Percentiles rank a stretch among this genome's conserved stretches.
Conservation (phyloP, 257 asterid genomes). For the Thymus mandschuricus region DNA sequence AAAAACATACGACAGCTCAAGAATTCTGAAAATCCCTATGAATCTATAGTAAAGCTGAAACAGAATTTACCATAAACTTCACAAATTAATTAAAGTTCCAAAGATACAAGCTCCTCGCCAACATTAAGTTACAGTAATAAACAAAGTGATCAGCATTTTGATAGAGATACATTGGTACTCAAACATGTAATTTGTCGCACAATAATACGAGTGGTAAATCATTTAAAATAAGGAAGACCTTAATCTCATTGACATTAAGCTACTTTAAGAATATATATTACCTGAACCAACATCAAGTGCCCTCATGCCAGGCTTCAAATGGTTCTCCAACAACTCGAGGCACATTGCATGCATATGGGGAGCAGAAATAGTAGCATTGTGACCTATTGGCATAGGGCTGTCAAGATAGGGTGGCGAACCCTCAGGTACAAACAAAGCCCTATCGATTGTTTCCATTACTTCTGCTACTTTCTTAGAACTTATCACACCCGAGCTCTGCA, state of each 20-base stretch:
- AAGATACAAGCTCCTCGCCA: background rate
- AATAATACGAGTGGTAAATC: background rate
- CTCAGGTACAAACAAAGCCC: conserved; percentile 87
- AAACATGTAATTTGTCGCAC: conserved; percentile 5
- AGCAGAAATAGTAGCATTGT: conserved; percentile 93
- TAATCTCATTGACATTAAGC: background rate
- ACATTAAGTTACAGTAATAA: background rate
- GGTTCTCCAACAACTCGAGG: conserved; percentile 79
- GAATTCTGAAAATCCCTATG: conserved; percentile 2
- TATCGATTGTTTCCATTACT: conserved; percentile 80
- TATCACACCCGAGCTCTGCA: conserved; percentile 59
- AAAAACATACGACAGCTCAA: conserved; percentile 17
- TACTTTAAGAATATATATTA: conserved; percentile 30
- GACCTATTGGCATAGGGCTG: conserved; percentile 82
- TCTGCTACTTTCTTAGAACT: conserved; percentile 67
- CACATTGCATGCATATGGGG: conserved; percentile 99
- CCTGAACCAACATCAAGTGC: conserved; percentile 96
- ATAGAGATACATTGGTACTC: background rate
- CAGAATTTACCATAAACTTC: background rate
- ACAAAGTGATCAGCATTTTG: background rate
- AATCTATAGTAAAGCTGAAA: background rate
- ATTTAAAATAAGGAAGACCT: background rate
- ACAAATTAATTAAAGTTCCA: conserved; percentile 6
- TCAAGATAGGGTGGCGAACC: conserved; percentile 78
- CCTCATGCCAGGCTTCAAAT: conserved; percentile 92